Conservation (phyloP, 176 grass and related monocot species). For the Eremochloa ophiuroides region DNA sequence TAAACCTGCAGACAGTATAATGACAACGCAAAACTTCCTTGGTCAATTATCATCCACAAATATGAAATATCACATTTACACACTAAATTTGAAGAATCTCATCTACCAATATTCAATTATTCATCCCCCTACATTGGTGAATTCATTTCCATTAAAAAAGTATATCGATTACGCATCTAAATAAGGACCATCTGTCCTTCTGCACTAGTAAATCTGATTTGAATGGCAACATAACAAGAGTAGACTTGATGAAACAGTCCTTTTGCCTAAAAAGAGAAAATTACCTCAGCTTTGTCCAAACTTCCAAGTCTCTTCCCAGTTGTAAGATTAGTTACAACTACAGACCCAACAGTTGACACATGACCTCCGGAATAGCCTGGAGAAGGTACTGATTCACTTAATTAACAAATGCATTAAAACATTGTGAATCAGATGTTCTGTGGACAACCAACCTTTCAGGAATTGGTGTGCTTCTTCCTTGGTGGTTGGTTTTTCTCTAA, state of each 20-base stretch:
- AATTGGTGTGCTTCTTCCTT: conserved; percentile 96
- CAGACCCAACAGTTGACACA: conserved; percentile 87
- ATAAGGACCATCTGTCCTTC: neutral
- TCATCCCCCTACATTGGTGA: neutral
- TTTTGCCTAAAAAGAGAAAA: neutral
- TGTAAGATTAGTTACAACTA: conserved; percentile 86
- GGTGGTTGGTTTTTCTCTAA: conserved; percentile 87
- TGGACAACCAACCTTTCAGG: conserved; percentile 60
- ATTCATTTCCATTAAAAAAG: neutral
- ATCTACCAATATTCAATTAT: neutral
- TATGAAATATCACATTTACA: neutral
- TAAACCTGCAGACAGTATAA: conserved; percentile 62
- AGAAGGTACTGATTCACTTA: neutral
- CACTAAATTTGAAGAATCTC: neutral
- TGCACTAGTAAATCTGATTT: neutral
- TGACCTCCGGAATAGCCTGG: conserved; percentile 89
- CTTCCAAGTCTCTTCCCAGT: conserved; percentile 61
- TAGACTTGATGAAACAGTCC: neutral
- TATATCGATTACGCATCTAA: neutral
- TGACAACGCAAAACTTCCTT: neutral
- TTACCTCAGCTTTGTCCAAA: conserved; percentile 92
- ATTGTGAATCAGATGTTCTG: neutral
- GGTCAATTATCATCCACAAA: neutral
- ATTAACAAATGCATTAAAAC: conserved; percentile 5
- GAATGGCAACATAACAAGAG: neutral